Evolutionary conservation across 306 rosid species (phyloP), one percentile per base, ranked within the genome.

Genomic region (Biancaea sappan): DNA sequence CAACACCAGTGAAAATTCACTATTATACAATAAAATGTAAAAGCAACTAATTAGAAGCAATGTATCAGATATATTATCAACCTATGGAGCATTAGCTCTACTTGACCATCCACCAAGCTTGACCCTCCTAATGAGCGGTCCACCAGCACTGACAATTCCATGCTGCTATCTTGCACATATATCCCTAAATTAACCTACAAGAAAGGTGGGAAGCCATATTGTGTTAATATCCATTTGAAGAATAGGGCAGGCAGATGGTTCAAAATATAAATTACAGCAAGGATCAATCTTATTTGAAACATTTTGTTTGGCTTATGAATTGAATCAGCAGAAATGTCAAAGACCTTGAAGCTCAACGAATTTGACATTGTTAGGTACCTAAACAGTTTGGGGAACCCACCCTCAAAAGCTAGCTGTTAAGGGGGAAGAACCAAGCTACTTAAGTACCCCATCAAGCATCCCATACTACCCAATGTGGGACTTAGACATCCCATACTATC

Each of bases 21-120:
- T 62, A 69, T 44, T 26, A 76, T 35, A 51, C 2, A 54, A 65
- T 43, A 69, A 72, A 50, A 26, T 32, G 29, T 46, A 78, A 59
- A 63, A 59, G 59, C 21, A 71, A 66, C 26, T 26, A 72, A 44
- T 29, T 47, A 58, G 43, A 14, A 41, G 63, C 56, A 11, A 71
- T 59, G 44, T 40, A 71, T 47, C 28, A 60, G 24, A 62, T 69
- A 63, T 77, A 73, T 69, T 40, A 67, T 54, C 69, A 50, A 84
- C 97, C 93, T 88, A 73, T 92, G 97, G 41, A 92, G 86, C 96
- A 92, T 92, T 53, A 92, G 74, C 84, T 92, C 97, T 54, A 92
- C 14, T 85, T 89, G 93, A 18, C 96, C 96, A 82, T 92, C 93
- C 41, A 63, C 86, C 83, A 92, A 86, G 87, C 93, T 92, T 56